Conservation (phyloP, 768 basidiomycete genomes). For the Mycena rebaudengoi region DNA sequence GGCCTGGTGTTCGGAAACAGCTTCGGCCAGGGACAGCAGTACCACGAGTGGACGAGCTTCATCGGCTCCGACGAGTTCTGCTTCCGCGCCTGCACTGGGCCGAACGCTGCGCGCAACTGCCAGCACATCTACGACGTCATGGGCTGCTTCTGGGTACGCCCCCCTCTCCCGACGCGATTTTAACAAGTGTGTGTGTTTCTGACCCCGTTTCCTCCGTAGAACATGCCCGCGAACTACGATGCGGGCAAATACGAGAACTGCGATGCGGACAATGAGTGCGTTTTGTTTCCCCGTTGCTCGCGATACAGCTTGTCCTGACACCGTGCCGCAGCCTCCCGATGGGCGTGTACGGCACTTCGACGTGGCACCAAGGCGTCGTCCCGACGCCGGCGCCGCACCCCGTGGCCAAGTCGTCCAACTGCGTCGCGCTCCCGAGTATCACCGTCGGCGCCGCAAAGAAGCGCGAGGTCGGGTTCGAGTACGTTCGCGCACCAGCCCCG, state of each 20-base stretch:
- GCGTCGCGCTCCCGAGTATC: constrained; percentile 38
- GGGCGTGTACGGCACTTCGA: constrained; percentile 79
- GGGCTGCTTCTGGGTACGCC: constrained; percentile 62
- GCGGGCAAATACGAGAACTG: constrained; percentile 73
- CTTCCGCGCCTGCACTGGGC: constrained; percentile 74
- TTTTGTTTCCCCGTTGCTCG: background rate
- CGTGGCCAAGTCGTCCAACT: constrained; percentile 70
- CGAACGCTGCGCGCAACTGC: constrained; percentile 66
- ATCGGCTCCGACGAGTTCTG: constrained; percentile 76
- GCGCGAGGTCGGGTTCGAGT: constrained; percentile 11
- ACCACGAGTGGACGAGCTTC: constrained; percentile 89
- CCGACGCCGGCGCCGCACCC: constrained; percentile 66
- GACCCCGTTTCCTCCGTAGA: constrained; percentile 52
- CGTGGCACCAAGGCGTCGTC: constrained; percentile 69
- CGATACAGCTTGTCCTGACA: background rate
- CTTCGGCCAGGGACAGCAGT: constrained; percentile 59
- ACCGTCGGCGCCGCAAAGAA: constrained; percentile 18
- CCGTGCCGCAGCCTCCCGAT: constrained; percentile 56
- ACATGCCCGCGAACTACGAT: constrained; percentile 76
- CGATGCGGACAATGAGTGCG: constrained; percentile 62
- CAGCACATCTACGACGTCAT: constrained; percentile 83
- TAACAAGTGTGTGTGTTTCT: background rate
- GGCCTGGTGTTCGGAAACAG: constrained; percentile 74
- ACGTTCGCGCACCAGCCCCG: constrained; percentile 15
- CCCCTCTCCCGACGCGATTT: background rate